Evolutionary conservation across 2,329 filamentous ascomycete genomes (phyloP).

Genomic region (Neurospora sp.): DNA sequence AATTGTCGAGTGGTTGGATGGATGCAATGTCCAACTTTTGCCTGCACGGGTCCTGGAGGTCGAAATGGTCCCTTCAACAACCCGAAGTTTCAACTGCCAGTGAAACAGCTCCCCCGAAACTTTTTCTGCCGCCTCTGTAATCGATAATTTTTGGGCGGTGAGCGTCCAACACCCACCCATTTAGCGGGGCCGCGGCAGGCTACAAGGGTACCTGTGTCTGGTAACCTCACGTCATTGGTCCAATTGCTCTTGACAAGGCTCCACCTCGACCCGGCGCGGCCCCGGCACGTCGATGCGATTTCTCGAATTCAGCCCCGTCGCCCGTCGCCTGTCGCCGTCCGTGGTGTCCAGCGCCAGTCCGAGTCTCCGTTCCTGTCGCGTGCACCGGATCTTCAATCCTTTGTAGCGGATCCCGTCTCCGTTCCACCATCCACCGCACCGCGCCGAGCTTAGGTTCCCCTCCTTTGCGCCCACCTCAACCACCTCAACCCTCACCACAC

Average conservation of each 20-base stretch:
- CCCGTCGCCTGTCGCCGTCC: background rate
- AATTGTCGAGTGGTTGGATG: background rate
- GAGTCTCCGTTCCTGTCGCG: background rate
- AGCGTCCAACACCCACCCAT: conserved; percentile 2
- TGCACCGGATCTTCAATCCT: background rate
- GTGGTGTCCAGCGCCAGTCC: background rate
- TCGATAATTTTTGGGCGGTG: conserved; percentile 16
- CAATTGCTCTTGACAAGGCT: background rate
- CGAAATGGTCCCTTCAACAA: background rate
- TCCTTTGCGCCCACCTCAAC: background rate
- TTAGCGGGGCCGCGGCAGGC: background rate
- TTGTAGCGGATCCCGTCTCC: background rate
- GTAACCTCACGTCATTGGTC: background rate
- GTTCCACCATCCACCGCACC: background rate
- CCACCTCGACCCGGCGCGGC: background rate
- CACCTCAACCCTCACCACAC: background rate
- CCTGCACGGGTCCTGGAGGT: background rate
- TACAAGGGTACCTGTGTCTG: background rate
- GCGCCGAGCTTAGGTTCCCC: background rate
- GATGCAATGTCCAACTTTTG: background rate
- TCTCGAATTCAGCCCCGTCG: background rate
- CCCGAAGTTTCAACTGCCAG: background rate
- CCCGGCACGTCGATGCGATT: background rate
- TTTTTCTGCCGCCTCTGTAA: conserved; percentile 14
- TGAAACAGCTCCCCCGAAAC: background rate